phyloP scores from a whole-genome alignment of 228 moss, liverwort and hornwort species.

The Sphagnum magellanicum region DNA sequence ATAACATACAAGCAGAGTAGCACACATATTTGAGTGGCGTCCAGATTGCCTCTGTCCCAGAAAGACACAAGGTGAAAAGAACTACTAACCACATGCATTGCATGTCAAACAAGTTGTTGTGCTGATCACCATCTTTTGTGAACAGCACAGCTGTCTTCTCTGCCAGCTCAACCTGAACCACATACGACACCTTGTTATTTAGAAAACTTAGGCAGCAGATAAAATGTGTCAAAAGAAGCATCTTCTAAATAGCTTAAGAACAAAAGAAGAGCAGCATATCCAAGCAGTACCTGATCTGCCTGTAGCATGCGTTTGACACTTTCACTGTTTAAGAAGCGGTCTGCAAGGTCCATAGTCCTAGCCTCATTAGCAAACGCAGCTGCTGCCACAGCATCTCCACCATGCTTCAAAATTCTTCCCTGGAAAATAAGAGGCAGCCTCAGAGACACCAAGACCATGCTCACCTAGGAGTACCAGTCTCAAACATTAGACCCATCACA shows the following conservation, averaged over 20 bases:
- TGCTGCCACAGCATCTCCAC: conserved; percentile 80
- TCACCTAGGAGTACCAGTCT: too few relatives aligned
- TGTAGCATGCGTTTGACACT: conserved; percentile 98
- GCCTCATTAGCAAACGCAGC: conserved; percentile 90
- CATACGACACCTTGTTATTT: not conserved
- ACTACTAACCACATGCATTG: conserved; percentile 92
- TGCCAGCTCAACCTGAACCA: conserved; percentile 65
- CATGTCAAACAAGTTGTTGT: conserved; percentile 98
- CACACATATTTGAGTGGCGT: too few relatives aligned
- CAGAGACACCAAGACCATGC: too few relatives aligned
- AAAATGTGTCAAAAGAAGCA: too few relatives aligned
- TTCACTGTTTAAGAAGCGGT: conserved; percentile 93
- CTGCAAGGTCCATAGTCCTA: conserved; percentile 94
- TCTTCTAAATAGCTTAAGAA: not conserved
- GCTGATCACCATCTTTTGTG: conserved; percentile 97
- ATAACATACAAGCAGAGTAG: too few relatives aligned
- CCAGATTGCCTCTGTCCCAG: too few relatives aligned
- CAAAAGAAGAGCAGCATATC: not conserved
- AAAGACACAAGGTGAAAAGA: too few relatives aligned
- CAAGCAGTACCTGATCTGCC: conserved; percentile 67
- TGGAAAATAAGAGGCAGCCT: conserved; percentile 9
- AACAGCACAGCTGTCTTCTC: conserved; percentile 92
- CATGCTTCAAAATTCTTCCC: conserved; percentile 95
- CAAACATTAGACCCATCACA: too few relatives aligned
- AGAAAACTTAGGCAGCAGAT: too few relatives aligned